Conservation (phyloP, 495 filamentous ascomycete genomes). For the Haplographium delicatum region DNA sequence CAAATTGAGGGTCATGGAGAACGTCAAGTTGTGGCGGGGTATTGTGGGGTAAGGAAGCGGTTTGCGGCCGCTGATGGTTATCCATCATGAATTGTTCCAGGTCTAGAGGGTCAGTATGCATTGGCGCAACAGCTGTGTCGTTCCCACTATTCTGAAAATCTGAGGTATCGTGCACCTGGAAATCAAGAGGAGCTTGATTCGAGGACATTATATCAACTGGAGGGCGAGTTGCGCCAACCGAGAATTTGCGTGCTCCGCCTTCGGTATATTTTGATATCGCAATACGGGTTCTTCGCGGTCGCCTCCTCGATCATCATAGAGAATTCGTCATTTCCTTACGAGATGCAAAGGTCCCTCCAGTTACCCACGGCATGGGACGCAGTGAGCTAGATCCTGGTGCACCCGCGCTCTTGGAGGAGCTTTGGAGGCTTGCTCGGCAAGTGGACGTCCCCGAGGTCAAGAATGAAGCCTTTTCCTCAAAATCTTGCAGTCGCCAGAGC, state of each 20-base stretch:
- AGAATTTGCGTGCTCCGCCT: neutral
- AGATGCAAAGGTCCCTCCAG: neutral
- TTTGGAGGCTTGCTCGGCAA: neutral
- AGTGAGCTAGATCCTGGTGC: neutral
- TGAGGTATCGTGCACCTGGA: conserved; percentile 14
- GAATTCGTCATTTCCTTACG: conserved; percentile 1
- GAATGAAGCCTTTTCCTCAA: too few relatives aligned
- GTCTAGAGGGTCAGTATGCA: conserved; percentile 17
- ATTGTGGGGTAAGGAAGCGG: conserved; percentile 2
- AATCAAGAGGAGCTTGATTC: conserved; percentile 7
- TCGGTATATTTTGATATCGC: conserved; percentile 1
- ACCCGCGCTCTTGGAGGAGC: neutral
- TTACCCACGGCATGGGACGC: neutral
- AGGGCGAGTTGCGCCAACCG: neutral
- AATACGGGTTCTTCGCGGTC: conserved; percentile 3
- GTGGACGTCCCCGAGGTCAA: neutral
- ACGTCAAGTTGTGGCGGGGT: conserved; percentile 20
- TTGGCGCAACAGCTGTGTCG: conserved; percentile 6
- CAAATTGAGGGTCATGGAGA: conserved; percentile 19
- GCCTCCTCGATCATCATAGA: conserved; percentile 2
- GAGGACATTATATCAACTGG: conserved; percentile 16
- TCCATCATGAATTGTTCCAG: conserved; percentile 27
- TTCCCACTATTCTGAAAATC: conserved; percentile 7
- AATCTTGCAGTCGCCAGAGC: too few relatives aligned
- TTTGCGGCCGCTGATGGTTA: conserved; percentile 5